Evolutionary conservation across 805 yeast species (phyloP).

Genomic region (Hanseniaspora occidentalis): DNA sequence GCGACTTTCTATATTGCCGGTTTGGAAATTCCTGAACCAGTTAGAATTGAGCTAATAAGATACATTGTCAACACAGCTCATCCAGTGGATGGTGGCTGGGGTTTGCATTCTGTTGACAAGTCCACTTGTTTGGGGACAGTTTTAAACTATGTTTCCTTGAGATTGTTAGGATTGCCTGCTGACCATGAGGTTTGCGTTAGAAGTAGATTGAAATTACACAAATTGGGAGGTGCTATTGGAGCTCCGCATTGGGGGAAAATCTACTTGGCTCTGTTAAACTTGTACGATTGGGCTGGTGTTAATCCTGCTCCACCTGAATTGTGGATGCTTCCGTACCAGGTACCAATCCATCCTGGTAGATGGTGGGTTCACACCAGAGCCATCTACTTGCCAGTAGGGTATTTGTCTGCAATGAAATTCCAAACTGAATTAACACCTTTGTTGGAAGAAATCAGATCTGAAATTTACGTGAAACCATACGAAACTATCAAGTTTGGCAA

Average conservation of each 20-base stretch:
- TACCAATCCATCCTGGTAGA: slow-evolving; percentile 85
- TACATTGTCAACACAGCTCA: slow-evolving; percentile 86
- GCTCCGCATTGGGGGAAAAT: slow-evolving; percentile 97
- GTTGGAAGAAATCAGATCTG: slow-evolving; percentile 53
- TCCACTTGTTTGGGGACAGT: slow-evolving; percentile 93
- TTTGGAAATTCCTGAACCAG: slow-evolving; percentile 53
- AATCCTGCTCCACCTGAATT: slow-evolving; percentile 97
- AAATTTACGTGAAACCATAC: slow-evolving; percentile 60
- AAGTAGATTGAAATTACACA: slow-evolving; percentile 58
- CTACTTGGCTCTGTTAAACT: slow-evolving; percentile 69
- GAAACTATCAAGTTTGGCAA: slow-evolving; percentile 52
- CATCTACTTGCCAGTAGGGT: slow-evolving; percentile 78
- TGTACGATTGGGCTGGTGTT: slow-evolving; percentile 92
- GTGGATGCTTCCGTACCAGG: slow-evolving; percentile 71
- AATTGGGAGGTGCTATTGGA: slow-evolving; percentile 81
- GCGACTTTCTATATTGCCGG: slow-evolving; percentile 60
- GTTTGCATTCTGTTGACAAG: slow-evolving; percentile 83
- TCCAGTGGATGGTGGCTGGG: slow-evolving; percentile 99
- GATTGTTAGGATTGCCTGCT: slow-evolving; percentile 64
- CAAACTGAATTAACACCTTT: slow-evolving; percentile 53
- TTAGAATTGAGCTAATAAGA: slow-evolving; percentile 59
- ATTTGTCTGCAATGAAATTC: slow-evolving; percentile 46
- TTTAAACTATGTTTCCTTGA: slow-evolving; percentile 68
- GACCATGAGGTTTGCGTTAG: slow-evolving; percentile 67
- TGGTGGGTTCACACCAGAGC: slow-evolving; percentile 99